phyloP scores from a whole-genome alignment of 371 early-diverging fungal genomes.

The Batkoa obscura region DNA sequence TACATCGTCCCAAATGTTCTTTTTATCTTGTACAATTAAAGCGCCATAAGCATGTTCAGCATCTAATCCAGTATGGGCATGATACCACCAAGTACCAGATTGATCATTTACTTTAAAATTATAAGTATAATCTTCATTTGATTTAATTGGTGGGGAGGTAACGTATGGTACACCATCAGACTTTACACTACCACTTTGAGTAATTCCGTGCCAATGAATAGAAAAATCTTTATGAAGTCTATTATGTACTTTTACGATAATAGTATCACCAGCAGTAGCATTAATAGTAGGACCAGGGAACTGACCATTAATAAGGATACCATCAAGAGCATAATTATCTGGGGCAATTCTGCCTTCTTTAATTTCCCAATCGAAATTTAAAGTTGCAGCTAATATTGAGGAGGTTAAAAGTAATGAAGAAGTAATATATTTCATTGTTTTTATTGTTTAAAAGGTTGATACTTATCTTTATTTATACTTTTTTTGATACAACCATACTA shows the following conservation, averaged over 20 bases:
- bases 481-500: too few species aligned
- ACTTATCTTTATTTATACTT: too few species aligned
- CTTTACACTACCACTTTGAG: too few species aligned
- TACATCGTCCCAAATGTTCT: not conserved
- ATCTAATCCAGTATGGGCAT: slow-evolving; percentile 10
- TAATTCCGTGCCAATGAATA: slow-evolving; percentile 1
- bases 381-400: too few species aligned
- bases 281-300: slow-evolving; percentile 10
- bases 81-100: slow-evolving; percentile 23
- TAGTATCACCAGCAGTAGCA: slow-evolving; percentile 6
- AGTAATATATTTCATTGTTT: too few species aligned
- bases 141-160: too few species aligned
- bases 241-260: slow-evolving; percentile 7
- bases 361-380: not conserved
- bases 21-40: slow-evolving; percentile 15
- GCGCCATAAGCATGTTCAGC: slow-evolving; percentile 6
- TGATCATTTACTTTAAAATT: slow-evolving; percentile 14
- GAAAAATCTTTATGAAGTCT: not conserved
- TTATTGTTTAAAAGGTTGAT: too few species aligned
- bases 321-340: not conserved
- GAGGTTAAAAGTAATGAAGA: too few species aligned
- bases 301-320: slow-evolving; percentile 2
- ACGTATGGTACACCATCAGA: too few species aligned
- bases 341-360: not conserved
- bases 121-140: slow-evolving; percentile 7